Conservation (phyloP, 2,329 filamentous ascomycete species). For the Drechslera avenae region DNA sequence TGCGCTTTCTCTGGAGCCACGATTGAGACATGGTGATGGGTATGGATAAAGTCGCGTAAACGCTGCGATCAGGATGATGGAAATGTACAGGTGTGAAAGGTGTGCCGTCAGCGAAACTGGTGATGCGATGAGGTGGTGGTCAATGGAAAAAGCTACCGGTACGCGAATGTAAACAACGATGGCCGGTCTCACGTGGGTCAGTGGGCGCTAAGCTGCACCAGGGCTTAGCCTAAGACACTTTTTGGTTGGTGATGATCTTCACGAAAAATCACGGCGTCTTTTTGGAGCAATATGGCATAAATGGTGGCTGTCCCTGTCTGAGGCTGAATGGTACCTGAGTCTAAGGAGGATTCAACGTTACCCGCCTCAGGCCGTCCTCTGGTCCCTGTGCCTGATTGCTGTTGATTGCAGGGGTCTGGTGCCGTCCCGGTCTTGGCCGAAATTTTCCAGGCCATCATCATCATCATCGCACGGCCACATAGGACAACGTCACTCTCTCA, state of each 20-base stretch:
- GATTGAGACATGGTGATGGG: constrained; percentile 64
- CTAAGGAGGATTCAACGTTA: neutral
- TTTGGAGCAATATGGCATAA: too few relatives aligned
- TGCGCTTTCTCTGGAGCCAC: constrained; percentile 82
- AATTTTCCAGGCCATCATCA: constrained; percentile 29
- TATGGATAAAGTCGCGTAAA: constrained; percentile 52
- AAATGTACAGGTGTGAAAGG: constrained; percentile 19
- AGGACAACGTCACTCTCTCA: constrained; percentile 32
- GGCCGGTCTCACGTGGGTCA: constrained; percentile 29
- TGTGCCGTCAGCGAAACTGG: constrained; percentile 20
- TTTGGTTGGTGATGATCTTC: neutral
- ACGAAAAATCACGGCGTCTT: too few relatives aligned
- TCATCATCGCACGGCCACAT: constrained; percentile 23
- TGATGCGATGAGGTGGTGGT: constrained; percentile 30
- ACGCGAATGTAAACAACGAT: constrained; percentile 32
- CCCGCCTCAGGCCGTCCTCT: constrained; percentile 15
- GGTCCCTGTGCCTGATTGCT: constrained; percentile 24
- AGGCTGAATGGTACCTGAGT: neutral
- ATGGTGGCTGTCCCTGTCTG: neutral
- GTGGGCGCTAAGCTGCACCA: constrained; percentile 15
- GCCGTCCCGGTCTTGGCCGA: constrained; percentile 35
- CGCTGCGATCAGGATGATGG: constrained; percentile 52
- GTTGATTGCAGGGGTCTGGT: constrained; percentile 3
- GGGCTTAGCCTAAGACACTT: constrained; percentile 4
- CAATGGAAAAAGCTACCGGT: constrained; percentile 20